Evolutionary conservation across 139 green algal species (phyloP).

Genomic region (Coelastrella sp.): DNA sequence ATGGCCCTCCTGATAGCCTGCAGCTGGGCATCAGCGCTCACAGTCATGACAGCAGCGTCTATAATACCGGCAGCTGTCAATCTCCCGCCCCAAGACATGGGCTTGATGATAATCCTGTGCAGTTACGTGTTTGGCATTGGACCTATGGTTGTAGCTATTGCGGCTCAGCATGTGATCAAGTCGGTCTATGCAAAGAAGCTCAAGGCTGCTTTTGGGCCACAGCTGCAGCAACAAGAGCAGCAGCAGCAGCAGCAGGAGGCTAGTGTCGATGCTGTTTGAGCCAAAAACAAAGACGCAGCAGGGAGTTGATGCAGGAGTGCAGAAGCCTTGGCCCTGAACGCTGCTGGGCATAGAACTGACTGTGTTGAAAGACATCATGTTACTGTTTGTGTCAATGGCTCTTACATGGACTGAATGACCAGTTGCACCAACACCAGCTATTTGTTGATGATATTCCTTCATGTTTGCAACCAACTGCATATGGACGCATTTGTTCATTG

Average conservation of each 20-base stretch:
- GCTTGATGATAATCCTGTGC: slow-evolving; percentile 1
- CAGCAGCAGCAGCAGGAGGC: slow-evolving; percentile 8
- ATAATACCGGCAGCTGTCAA: not conserved
- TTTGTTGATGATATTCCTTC: too few species aligned
- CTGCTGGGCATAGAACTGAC: too few species aligned
- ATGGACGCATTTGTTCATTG: too few species aligned
- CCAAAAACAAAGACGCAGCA: too few species aligned
- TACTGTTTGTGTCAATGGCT: too few species aligned
- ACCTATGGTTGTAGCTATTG: not conserved
- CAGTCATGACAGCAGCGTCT: slow-evolving; percentile 8
- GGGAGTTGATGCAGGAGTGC: too few species aligned
- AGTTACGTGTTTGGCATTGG: slow-evolving; percentile 34
- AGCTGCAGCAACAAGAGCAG: not conserved
- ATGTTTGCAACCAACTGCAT: too few species aligned
- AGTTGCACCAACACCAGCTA: too few species aligned
- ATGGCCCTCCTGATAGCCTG: slow-evolving; percentile 13
- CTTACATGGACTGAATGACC: too few species aligned
- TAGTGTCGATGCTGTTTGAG: not conserved
- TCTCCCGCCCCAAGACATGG: not conserved
- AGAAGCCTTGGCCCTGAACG: too few species aligned
- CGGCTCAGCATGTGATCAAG: not conserved
- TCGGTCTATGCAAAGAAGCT: slow-evolving; percentile 3
- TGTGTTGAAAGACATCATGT: too few species aligned
- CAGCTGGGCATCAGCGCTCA: slow-evolving; percentile 10
- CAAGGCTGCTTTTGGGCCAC: not conserved